phyloP scores from a whole-genome alignment of 1,284 basidiomycete species.

The Porogramme epimiltina region DNA sequence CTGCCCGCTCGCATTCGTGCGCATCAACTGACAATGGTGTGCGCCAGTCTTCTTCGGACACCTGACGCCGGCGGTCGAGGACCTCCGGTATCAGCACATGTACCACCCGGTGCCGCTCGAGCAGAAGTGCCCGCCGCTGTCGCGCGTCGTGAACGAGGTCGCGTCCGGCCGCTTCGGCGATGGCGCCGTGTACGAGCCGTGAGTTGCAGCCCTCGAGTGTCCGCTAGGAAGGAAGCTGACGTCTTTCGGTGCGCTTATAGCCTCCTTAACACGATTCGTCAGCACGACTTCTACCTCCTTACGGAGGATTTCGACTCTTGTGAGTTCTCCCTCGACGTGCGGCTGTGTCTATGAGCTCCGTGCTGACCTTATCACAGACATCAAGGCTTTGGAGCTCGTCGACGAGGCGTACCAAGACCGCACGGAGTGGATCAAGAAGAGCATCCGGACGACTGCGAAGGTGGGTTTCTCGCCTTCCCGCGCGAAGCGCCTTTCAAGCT shows the following conservation, averaged over 20 bases:
- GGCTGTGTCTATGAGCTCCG: no score
- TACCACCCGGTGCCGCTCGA: slow-evolving; percentile 82
- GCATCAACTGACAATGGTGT: neutral
- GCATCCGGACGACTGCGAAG: slow-evolving; percentile 81
- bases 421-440: slow-evolving; percentile 89
- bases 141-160: slow-evolving; percentile 72
- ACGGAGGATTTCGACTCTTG: slow-evolving; percentile 93
- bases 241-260: slow-evolving; percentile 36
- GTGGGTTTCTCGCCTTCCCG: slow-evolving; percentile 34
- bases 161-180: slow-evolving; percentile 80
- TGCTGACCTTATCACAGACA: no score
- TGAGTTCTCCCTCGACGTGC: slow-evolving; percentile 33
- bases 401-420: slow-evolving; percentile 84
- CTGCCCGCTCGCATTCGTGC: neutral
- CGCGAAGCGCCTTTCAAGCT: neutral
- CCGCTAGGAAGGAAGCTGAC: neutral
- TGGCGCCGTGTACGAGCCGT: slow-evolving; percentile 77
- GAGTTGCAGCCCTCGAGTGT: slow-evolving; percentile 29
- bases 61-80: slow-evolving; percentile 80
- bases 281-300: slow-evolving; percentile 81
- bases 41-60: slow-evolving; percentile 82
- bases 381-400: slow-evolving; percentile 81
- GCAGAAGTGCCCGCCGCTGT: slow-evolving; percentile 79
- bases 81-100: slow-evolving; percentile 79
- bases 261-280: slow-evolving; percentile 72